Percentiles rank a stretch among this genome's conserved stretches.
Evolutionary conservation across 164 flowering plant species (phyloP).

Genomic region (Dillenia turbinata): DNA sequence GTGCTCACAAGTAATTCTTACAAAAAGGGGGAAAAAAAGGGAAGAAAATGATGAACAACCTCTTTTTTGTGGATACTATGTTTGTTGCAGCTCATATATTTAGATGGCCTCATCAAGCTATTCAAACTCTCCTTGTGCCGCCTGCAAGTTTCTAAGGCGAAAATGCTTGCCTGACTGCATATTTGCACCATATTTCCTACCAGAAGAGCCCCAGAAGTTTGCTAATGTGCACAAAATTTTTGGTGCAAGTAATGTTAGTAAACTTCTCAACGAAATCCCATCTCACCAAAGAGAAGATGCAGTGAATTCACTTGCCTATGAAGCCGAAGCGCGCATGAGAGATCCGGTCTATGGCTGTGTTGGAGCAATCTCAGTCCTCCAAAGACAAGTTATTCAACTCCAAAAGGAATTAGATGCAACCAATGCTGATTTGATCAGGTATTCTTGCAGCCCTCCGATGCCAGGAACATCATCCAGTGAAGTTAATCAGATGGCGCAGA

Average conservation of each 20-base stretch:
- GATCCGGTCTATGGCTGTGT: conserved; percentile 84
- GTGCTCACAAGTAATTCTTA: no score
- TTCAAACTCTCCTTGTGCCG: conserved; percentile 72
- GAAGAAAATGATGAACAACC: no score
- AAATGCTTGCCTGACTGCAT: conserved; percentile 63
- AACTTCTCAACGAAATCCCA: conserved; percentile 57
- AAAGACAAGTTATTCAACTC: conserved; percentile 55
- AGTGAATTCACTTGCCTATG: conserved; percentile 72
- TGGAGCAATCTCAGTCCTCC: conserved; percentile 74
- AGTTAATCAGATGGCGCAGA: no score
- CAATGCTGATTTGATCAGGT: conserved; percentile 50
- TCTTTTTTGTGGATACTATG: neutral
- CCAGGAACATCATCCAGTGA: no score
- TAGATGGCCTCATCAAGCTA: conserved; percentile 54
- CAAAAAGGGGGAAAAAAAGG: no score
- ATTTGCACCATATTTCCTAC: conserved; percentile 75
- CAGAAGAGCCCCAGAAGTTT: conserved; percentile 74
- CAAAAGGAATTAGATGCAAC: conserved; percentile 65
- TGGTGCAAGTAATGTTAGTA: conserved; percentile 78
- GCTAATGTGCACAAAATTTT: conserved; percentile 79
- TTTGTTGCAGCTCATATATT: no score
- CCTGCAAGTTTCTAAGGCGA: conserved; percentile 71
- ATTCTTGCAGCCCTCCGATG: conserved; percentile 14
- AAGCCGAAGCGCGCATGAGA: conserved; percentile 68
- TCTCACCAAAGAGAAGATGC: conserved; percentile 76